phyloP scores from a whole-genome alignment of 495 filamentous ascomycete species.

The Aspergillus carlsbadensis region DNA sequence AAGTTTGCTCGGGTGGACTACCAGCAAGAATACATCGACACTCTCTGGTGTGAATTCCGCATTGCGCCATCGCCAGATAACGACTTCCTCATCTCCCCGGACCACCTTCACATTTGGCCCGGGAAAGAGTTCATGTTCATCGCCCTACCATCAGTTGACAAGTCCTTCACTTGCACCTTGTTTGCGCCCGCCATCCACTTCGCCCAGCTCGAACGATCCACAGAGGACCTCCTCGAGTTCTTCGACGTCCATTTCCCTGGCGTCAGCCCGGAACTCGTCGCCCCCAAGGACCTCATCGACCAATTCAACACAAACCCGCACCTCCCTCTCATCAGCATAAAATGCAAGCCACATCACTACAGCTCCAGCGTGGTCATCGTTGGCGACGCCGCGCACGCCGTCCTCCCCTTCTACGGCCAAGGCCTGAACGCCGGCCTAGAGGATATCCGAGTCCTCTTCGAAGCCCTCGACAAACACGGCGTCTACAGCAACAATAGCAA shows the following conservation, averaged over 20 bases:
- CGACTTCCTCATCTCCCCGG: conserved; percentile 76
- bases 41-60: conserved; percentile 94
- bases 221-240: conserved; percentile 59
- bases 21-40: conserved; percentile 93
- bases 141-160: conserved; percentile 84
- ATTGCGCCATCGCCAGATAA: conserved; percentile 60
- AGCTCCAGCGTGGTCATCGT: conserved; percentile 75
- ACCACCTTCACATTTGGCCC: conserved; percentile 98
- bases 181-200: conserved; percentile 67
- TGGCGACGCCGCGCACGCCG: conserved; percentile 94
- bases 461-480: conserved; percentile 64
- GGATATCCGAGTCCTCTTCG: conserved; percentile 79
- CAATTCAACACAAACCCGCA: conserved; percentile 82
- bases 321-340: conserved; percentile 87
- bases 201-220: conserved; percentile 54
- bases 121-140: conserved; percentile 95
- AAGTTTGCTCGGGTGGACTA: conserved; percentile 87
- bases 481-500: conserved; percentile 33
- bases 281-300: conserved; percentile 59
- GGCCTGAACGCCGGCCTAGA: conserved; percentile 87
- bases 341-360: conserved; percentile 86
- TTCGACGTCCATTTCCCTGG: conserved; percentile 85
- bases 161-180: conserved; percentile 92
- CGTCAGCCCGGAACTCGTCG: conserved; percentile 75
- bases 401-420: conserved; percentile 94